Percentiles rank a stretch among this genome's conserved stretches.
phyloP scores from a whole-genome alignment of 1,284 basidiomycete species.

The Malassezia dermatis region DNA sequence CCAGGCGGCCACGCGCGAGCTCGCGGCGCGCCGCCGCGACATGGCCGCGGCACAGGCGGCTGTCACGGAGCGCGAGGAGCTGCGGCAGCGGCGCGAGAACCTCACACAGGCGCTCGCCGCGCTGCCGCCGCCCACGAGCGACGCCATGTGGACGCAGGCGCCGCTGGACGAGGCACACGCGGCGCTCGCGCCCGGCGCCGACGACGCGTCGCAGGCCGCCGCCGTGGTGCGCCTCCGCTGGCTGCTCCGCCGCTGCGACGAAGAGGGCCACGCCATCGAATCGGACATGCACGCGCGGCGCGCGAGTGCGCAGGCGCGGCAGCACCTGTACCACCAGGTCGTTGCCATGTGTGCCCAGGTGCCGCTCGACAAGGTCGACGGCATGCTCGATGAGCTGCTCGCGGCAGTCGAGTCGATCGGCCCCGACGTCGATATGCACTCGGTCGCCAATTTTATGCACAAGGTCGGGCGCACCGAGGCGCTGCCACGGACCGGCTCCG shows the following conservation, averaged over 20 bases:
- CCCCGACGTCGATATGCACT: constrained; percentile 65
- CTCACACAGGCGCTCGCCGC: constrained; percentile 44
- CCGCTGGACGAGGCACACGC: constrained; percentile 54
- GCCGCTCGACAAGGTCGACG: constrained; percentile 74
- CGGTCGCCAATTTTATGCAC: constrained; percentile 77
- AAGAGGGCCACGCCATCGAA: constrained; percentile 49
- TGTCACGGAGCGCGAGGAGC: constrained; percentile 37
- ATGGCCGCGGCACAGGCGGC: constrained; percentile 30
- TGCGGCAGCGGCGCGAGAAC: constrained; percentile 26
- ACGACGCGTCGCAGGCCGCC: constrained; percentile 60
- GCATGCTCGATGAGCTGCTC: constrained; percentile 74
- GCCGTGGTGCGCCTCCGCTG: constrained; percentile 30
- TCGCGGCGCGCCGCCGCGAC: constrained; percentile 69
- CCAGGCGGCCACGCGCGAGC: constrained; percentile 73
- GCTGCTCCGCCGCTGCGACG: constrained; percentile 16
- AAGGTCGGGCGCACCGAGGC: constrained; percentile 26
- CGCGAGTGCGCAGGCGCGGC: constrained; percentile 59
- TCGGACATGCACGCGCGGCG: constrained; percentile 70
- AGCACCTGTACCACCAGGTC: constrained; percentile 79
- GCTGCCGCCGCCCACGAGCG: constrained; percentile 7
- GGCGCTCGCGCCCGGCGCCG: constrained; percentile 60
- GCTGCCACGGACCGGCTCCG: background rate
- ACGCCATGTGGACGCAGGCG: background rate
- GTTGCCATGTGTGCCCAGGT: constrained; percentile 80
- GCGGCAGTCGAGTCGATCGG: constrained; percentile 80